phyloP scores from a whole-genome alignment of 805 yeast genomes.

The Hanseniaspora jakobsenii region DNA sequence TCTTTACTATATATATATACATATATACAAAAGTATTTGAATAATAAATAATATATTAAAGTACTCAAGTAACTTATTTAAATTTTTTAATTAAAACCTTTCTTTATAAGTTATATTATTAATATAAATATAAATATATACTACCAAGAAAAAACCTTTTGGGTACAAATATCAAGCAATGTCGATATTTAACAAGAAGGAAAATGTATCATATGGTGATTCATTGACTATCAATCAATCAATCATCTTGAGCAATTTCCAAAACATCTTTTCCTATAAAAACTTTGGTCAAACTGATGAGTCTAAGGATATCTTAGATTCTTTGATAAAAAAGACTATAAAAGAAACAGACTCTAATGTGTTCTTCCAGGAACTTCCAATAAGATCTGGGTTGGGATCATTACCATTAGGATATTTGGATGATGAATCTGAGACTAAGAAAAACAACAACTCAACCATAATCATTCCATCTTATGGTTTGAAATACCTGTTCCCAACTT shows the following conservation, averaged over 20 bases:
- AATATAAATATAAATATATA: no score
- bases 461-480: constrained; percentile 59
- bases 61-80: no score
- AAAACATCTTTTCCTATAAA: constrained; percentile 56
- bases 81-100: no score
- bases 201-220: background rate
- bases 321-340: constrained; percentile 50
- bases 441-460: constrained; percentile 33
- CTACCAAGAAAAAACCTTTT: background rate
- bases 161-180: background rate
- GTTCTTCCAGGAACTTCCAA: constrained; percentile 38
- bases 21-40: no score
- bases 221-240: constrained; percentile 42
- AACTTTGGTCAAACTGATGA: constrained; percentile 45
- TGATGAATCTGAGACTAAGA: constrained; percentile 26
- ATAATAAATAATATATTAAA: no score
- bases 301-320: constrained; percentile 38
- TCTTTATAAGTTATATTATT: no score
- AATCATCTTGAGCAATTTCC: constrained; percentile 39
- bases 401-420: constrained; percentile 60
- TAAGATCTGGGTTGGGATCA: constrained; percentile 75
- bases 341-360: constrained; percentile 12
- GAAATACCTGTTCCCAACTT: constrained; percentile 52
- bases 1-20: no score
- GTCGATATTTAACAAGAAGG: background rate